Base-by-base conservation (phyloP, 805 yeast genomes). In the Lachancea sp. region DNA sequence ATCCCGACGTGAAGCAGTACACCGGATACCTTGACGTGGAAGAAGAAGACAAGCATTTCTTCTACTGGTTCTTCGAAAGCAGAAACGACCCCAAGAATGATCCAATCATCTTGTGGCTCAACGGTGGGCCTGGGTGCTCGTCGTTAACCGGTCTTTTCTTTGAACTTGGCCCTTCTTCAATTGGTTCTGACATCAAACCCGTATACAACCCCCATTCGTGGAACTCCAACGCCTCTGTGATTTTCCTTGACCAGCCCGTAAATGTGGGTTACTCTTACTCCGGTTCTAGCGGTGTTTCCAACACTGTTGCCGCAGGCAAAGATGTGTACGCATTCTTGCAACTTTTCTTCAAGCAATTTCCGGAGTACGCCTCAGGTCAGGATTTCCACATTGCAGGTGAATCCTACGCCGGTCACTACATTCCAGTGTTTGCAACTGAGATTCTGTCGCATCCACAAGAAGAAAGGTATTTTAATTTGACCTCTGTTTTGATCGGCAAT, bases 61-160 rank as follows among this genome's bases (percentile, higher is more conserved):
- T 85, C 68, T 74, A 69, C 56, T 72, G 92, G 89, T 81, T 80
- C 57, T 88, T 87, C 54, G 95, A 87, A 64, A 80, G 90, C 45
- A 77, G 95, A 70, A 82, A 81, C 60, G 89, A 84, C 62, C 95
- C 96, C n/a, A 67, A 67, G 48, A 83, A 72, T 45, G 96, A 86
- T 63, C 96, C 96, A 1, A 70, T 86, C 29, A 74, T 88, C 37
- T 70, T 90, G 50, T 88, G 96, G 95, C 72, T 87, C 58, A 87
- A 87, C 58, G 96, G 96, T 52, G 96, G 96, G 13, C 96, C 96
- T 32, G 96, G 96, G 3, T 87, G 96, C 65, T 83, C 94, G 12
- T 84, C 95, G 8, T 65, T 85, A 65, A 84, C 94, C 11, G 95
- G 95, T 0, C 71, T 84, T 50, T 82, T 86, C 58, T 84, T 85